Conservation (phyloP, 495 filamentous ascomycete species). For the Talaromyces stipitatus region DNA sequence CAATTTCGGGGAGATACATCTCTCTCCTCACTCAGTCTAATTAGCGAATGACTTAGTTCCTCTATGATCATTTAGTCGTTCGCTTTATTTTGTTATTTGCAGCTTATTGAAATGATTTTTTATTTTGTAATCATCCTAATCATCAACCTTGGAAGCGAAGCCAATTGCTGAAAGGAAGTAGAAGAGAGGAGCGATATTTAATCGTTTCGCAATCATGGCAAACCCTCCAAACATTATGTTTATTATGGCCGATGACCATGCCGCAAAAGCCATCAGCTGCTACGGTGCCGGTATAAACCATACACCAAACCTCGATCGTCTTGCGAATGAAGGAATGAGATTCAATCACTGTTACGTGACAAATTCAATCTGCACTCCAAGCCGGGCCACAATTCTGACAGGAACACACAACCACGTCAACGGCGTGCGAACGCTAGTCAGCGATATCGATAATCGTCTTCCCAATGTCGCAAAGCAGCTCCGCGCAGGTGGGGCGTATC, state of each 20-base stretch:
- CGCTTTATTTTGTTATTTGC: no score
- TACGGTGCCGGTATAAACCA: conserved; percentile 36
- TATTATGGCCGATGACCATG: conserved; percentile 43
- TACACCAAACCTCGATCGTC: conserved; percentile 34
- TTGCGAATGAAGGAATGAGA: conserved; percentile 33
- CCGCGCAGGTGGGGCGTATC: conserved; percentile 29
- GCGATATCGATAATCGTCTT: conserved; percentile 22
- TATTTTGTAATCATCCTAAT: no score
- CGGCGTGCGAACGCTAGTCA: conserved; percentile 31
- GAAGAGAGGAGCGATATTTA: no score
- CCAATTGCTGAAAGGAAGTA: no score
- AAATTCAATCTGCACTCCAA: conserved; percentile 38
- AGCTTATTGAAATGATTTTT: no score
- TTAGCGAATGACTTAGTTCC: no score
- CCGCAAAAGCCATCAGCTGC: conserved; percentile 31
- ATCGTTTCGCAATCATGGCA: no score
- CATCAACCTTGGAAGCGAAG: no score
- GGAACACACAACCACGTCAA: conserved; percentile 41
- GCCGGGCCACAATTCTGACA: conserved; percentile 32
- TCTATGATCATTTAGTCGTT: no score
- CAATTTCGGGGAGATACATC: no score
- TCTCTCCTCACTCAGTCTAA: no score
- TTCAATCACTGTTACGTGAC: conserved; percentile 43
- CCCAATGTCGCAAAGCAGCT: conserved; percentile 37
- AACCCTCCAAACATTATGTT: conserved; percentile 41